These are phyloP conservation scores for Ophiostoma novo-ulmi DNA, from an alignment of 2,329 filamentous ascomycete species.

Conservation along the genomic window DNA sequence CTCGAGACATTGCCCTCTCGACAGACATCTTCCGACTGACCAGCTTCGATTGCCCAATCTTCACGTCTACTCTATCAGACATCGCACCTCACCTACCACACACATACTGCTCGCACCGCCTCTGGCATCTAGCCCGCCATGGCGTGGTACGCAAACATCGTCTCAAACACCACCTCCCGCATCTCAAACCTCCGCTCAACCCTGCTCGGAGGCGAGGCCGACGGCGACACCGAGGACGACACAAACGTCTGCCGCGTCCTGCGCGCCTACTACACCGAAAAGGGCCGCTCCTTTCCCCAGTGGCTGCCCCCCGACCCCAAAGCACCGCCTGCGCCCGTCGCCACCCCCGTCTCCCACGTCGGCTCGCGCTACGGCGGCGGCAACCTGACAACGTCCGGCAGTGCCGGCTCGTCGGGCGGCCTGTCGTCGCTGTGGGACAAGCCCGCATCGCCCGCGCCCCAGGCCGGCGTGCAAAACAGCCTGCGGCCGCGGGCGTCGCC, in stretches of 20 bases:
- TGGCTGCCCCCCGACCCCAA: slow-evolving; percentile 94
- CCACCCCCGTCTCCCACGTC: slow-evolving; percentile 47
- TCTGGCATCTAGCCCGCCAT: not conserved
- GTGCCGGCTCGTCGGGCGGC: slow-evolving; percentile 33
- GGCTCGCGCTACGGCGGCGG: slow-evolving; percentile 51
- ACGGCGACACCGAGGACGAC: slow-evolving; percentile 78
- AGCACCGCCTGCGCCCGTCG: slow-evolving; percentile 49
- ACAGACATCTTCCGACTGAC: not conserved
- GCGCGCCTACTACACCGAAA: slow-evolving; percentile 87
- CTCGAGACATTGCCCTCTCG: not conserved
- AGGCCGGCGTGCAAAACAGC: slow-evolving; percentile 27
- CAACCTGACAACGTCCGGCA: slow-evolving; percentile 31
- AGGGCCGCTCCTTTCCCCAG: slow-evolving; percentile 69
- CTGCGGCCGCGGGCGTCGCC: slow-evolving; percentile 12
- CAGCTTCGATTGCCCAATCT: not conserved
- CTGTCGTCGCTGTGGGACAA: slow-evolving; percentile 58
- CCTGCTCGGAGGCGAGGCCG: slow-evolving; percentile 60
- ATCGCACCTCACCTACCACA: not conserved
- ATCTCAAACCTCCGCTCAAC: slow-evolving; percentile 63
- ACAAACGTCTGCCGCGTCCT: slow-evolving; percentile 92
- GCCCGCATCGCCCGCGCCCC: slow-evolving; percentile 29
- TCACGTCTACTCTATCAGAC: slow-evolving; percentile 47
- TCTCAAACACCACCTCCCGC: slow-evolving; percentile 60
- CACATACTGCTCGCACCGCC: not conserved
- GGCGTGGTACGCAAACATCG: slow-evolving; percentile 68